A percentile compares a stretch with the other conserved stretches of the same genome.
These are phyloP conservation scores for Pythium guiyangense DNA, from an alignment of 352 stramenopile species.

Conservation along the genomic window DNA sequence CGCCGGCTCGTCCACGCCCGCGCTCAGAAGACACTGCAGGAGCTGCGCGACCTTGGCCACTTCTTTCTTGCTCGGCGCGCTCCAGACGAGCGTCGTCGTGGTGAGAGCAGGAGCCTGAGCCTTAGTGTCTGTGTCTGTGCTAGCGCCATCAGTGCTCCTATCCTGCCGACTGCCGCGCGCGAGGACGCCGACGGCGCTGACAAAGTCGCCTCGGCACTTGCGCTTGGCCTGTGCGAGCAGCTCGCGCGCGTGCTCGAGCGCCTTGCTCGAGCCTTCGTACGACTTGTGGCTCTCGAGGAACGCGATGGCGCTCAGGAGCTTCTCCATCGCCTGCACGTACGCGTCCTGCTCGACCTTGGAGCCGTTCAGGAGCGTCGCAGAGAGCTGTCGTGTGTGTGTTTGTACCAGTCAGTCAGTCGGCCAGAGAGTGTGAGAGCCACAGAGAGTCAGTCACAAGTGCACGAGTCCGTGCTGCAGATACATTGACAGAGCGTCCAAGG, in stretches of 20 bases:
- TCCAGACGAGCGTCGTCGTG: slow-evolving; percentile 26
- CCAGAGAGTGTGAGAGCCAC: too few species aligned
- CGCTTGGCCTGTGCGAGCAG: too few species aligned
- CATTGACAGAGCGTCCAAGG: not conserved
- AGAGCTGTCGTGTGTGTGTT: slow-evolving; percentile 30
- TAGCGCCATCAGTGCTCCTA: slow-evolving; percentile 5
- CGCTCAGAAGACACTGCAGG: slow-evolving; percentile 55
- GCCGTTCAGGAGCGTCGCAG: slow-evolving; percentile 52
- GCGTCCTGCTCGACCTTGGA: slow-evolving; percentile 70
- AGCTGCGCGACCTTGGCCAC: slow-evolving; percentile 49
- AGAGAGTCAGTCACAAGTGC: not conserved
- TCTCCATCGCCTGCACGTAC: slow-evolving; percentile 60
- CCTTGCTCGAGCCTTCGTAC: slow-evolving; percentile 74
- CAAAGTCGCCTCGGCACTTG: slow-evolving; percentile 68
- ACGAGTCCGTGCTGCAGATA: too few species aligned
- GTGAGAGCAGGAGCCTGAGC: too few species aligned
- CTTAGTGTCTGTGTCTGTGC: not conserved
- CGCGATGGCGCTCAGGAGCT: slow-evolving; percentile 56
- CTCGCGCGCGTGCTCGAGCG: slow-evolving; percentile 66
- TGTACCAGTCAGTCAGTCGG: not conserved
- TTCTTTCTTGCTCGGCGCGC: slow-evolving; percentile 46
- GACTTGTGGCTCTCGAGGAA: slow-evolving; percentile 67
- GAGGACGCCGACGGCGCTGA: slow-evolving; percentile 60
- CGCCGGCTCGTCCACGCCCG: slow-evolving; percentile 41
- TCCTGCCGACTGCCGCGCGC: slow-evolving; percentile 35